phyloP scores from a whole-genome alignment of 2,329 filamentous ascomycete species.

The Penicillium psychrosexuale region DNA sequence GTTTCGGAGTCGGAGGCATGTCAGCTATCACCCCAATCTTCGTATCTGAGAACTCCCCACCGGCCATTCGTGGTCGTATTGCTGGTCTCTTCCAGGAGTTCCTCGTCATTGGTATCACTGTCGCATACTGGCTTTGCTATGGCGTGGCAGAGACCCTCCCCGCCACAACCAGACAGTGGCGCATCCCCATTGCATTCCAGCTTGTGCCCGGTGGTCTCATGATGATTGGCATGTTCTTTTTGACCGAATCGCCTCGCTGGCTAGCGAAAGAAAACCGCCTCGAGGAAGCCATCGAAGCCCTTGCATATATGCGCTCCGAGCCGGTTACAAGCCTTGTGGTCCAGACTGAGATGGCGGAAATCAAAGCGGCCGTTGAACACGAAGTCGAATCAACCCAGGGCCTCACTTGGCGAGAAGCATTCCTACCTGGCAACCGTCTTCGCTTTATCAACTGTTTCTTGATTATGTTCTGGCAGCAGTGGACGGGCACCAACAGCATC shows the following conservation, averaged over 20 bases:
- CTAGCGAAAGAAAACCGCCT: slow-evolving; percentile 74
- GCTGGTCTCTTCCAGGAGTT: slow-evolving; percentile 60
- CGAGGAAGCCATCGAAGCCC: slow-evolving; percentile 59
- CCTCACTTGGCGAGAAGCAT: slow-evolving; percentile 63
- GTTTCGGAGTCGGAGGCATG: neutral
- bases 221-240: slow-evolving; percentile 48
- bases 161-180: slow-evolving; percentile 52
- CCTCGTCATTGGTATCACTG: slow-evolving; percentile 43
- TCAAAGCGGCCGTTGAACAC: slow-evolving; percentile 80
- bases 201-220: slow-evolving; percentile 66
- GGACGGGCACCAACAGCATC: slow-evolving; percentile 89
- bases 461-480: slow-evolving; percentile 71
- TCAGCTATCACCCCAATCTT: neutral
- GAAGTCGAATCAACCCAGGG: slow-evolving; percentile 56
- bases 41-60: slow-evolving; percentile 32
- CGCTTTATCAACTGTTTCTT: slow-evolving; percentile 68
- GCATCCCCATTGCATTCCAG: slow-evolving; percentile 77
- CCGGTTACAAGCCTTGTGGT: slow-evolving; percentile 68
- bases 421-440: slow-evolving; percentile 56
- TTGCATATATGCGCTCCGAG: slow-evolving; percentile 71
- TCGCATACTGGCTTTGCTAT: slow-evolving; percentile 52
- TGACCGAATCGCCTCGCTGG: slow-evolving; percentile 83
- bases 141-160: slow-evolving; percentile 37
- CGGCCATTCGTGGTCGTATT: slow-evolving; percentile 55
- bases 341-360: slow-evolving; percentile 75